phyloP scores from a whole-genome alignment of 1,284 basidiomycete genomes.

The Leucoagaricus sp. region DNA sequence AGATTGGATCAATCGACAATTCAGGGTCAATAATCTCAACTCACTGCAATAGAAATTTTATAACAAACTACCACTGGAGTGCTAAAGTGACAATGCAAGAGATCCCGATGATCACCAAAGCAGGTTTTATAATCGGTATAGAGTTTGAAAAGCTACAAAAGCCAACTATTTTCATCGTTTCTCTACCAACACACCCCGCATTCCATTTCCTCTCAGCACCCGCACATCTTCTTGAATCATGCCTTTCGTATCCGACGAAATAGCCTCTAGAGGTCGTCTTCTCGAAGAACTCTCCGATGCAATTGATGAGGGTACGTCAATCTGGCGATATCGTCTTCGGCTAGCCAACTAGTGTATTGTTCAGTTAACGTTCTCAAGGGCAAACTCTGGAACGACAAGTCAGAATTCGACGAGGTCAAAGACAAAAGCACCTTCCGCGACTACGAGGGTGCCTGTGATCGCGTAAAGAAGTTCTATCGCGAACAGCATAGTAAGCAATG shows the following conservation, averaged over 20 bases:
- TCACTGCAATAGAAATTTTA: slow-evolving; percentile 2
- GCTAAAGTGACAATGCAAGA: background rate
- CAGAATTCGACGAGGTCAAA: slow-evolving; percentile 73
- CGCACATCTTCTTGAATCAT: slow-evolving; percentile 4
- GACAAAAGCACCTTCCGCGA: slow-evolving; percentile 78
- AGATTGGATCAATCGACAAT: no score
- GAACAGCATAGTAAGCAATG: slow-evolving; percentile 77
- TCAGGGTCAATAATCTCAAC: background rate
- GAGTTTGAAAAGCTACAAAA: slow-evolving; percentile 1
- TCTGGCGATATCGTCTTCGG: no score
- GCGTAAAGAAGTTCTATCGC: slow-evolving; percentile 85
- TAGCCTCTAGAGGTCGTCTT: slow-evolving; percentile 21
- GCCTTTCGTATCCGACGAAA: slow-evolving; percentile 10
- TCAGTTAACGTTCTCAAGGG: slow-evolving; percentile 71
- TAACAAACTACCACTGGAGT: background rate
- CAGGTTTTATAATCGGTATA: background rate
- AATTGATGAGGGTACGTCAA: slow-evolving; percentile 76
- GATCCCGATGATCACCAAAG: slow-evolving; percentile 7
- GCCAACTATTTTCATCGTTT: background rate
- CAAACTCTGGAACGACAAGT: slow-evolving; percentile 58
- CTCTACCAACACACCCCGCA: slow-evolving; percentile 2
- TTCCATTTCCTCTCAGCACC: background rate
- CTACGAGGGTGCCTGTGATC: slow-evolving; percentile 80
- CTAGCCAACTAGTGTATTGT: slow-evolving; percentile 4
- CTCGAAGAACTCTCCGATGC: slow-evolving; percentile 75